Evolutionary conservation across 2,329 filamentous ascomycete species (phyloP).

Genomic region (Salinomyces thailandicus): DNA sequence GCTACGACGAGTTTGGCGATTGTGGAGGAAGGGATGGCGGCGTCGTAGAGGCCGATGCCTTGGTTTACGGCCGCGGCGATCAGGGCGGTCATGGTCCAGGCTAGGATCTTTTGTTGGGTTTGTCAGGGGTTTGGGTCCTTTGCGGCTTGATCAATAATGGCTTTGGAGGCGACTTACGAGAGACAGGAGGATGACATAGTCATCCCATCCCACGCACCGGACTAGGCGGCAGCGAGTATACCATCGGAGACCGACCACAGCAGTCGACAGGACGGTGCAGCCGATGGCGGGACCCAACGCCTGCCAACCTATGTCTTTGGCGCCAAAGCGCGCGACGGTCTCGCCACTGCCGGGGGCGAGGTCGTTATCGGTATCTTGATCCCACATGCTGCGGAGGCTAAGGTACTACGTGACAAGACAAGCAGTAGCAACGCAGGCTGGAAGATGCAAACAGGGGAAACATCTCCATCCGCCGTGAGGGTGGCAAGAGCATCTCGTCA

Average conservation of each 20-base stretch:
- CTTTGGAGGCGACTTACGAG: slow-evolving; percentile 21
- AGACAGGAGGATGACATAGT: slow-evolving; percentile 27
- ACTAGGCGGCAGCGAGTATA: slow-evolving; percentile 26
- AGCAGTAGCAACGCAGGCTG: no score
- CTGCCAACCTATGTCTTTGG: slow-evolving; percentile 20
- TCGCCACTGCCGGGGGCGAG: not conserved
- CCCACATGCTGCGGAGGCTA: no score
- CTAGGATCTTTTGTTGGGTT: slow-evolving; percentile 10
- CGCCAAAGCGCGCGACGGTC: slow-evolving; percentile 5
- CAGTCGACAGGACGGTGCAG: slow-evolving; percentile 20
- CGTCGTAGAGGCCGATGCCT: slow-evolving; percentile 15
- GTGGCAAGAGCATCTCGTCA: no score
- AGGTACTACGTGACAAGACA: no score
- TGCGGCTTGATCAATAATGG: no score
- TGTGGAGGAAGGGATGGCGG: not conserved
- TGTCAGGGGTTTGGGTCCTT: not conserved
- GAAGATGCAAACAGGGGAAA: no score
- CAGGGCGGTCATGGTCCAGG: slow-evolving; percentile 22
- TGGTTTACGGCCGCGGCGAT: slow-evolving; percentile 16
- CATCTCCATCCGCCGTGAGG: no score
- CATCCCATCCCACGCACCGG: slow-evolving; percentile 26
- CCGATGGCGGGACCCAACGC: slow-evolving; percentile 25
- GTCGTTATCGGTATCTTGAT: not conserved
- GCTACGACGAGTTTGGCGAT: slow-evolving; percentile 23
- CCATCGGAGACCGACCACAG: slow-evolving; percentile 25